Evolutionary conservation across 805 yeast genomes (phyloP).

Genomic region (Yamadazyma nakazawae): DNA sequence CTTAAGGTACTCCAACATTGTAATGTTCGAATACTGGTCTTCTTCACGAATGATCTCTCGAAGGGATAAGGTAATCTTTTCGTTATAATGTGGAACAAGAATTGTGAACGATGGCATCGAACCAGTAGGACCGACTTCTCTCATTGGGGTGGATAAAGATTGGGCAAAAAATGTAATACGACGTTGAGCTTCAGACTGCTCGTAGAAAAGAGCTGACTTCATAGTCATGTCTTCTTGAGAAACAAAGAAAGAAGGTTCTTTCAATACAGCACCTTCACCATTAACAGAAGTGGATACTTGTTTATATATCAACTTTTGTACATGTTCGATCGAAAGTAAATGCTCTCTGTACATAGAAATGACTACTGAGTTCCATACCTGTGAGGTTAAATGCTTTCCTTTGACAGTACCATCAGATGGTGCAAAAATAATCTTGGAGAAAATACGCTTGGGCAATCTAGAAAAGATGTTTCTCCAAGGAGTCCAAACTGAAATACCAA

Average conservation of each 20-base stretch:
- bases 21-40: conserved; percentile 92
- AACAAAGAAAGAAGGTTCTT: conserved; percentile 75
- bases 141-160: conserved; percentile 81
- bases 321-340: conserved; percentile 68
- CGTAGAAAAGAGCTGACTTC: conserved; percentile 53
- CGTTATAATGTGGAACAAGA: conserved; percentile 92
- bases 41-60: conserved; percentile 97
- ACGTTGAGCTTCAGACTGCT: conserved; percentile 75
- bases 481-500: conserved; percentile 82
- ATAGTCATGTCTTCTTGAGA: conserved; percentile 77
- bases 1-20: conserved; percentile 88
- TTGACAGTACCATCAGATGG: conserved; percentile 31
- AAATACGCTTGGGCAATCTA: conserved; percentile 71
- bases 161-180: conserved; percentile 88
- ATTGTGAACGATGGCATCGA: conserved; percentile 84
- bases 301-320: conserved; percentile 61
- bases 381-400: conserved; percentile 58
- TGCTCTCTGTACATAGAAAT: conserved; percentile 83
- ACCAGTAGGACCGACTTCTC: conserved; percentile 61
- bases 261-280: conserved; percentile 34
- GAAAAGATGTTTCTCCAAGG: conserved; percentile 85
- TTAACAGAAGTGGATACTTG: conserved; percentile 37
- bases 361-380: conserved; percentile 81
- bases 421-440: conserved; percentile 61
- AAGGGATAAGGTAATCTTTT: conserved; percentile 87